A percentile compares a stretch with the other conserved stretches of the same genome.
Evolutionary conservation across 2,329 filamentous ascomycete species (phyloP).

Genomic region (Fusarium tuaranense): DNA sequence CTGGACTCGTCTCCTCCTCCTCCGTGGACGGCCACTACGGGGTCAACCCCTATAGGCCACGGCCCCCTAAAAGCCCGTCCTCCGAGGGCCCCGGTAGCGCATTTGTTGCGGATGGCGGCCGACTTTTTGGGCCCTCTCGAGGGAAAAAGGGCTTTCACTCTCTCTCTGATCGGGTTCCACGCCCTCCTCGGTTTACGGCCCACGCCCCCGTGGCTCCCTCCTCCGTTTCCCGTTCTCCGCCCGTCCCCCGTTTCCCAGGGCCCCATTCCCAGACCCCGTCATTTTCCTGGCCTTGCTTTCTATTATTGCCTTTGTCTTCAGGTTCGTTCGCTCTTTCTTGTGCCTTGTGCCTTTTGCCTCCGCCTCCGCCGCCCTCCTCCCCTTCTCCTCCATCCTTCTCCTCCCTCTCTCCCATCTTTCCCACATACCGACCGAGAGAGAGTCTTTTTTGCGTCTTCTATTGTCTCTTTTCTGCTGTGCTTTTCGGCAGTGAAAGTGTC

Average conservation of each 20-base stretch:
- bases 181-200: slow-evolving; percentile 35
- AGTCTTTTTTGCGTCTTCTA: slow-evolving; percentile 5
- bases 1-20: background rate
- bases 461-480: background rate
- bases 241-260: slow-evolving; percentile 26
- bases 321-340: slow-evolving; percentile 16
- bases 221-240: slow-evolving; percentile 32
- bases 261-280: slow-evolving; percentile 24
- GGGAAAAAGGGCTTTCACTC: background rate
- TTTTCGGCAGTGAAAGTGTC: background rate
- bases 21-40: slow-evolving; percentile 8
- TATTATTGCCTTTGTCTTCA: slow-evolving; percentile 37
- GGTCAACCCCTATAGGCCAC: slow-evolving; percentile 8
- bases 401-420: slow-evolving; percentile 16
- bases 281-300: slow-evolving; percentile 18
- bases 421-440: slow-evolving; percentile 15
- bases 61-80: slow-evolving; percentile 21
- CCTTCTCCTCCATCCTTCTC: slow-evolving; percentile 22
- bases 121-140: slow-evolving; percentile 4
- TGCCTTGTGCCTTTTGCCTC: slow-evolving; percentile 14
- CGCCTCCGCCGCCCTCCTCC: slow-evolving; percentile 20
- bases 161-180: slow-evolving; percentile 10
- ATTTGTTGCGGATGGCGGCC: slow-evolving; percentile 24
- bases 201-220: slow-evolving; percentile 34
- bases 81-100: slow-evolving; percentile 29